Base-by-base conservation (phyloP, 805 yeast species). In the Sugiyamaella floridensis region DNA sequence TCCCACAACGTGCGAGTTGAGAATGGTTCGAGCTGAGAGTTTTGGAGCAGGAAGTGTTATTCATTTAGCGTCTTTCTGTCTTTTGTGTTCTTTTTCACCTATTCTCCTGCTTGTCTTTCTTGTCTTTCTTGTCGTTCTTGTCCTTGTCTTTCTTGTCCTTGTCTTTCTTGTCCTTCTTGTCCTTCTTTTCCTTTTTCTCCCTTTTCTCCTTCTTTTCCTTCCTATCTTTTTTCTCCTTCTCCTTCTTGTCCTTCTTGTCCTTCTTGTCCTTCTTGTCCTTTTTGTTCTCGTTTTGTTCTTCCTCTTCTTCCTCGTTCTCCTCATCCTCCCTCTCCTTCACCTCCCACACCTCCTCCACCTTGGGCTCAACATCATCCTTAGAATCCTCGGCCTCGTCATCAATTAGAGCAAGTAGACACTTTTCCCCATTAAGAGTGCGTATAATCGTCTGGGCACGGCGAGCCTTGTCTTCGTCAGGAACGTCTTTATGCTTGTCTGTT, bases 381-480 rank as follows among this genome's bases (percentile, higher is more conserved):
- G 29, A 44, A 47, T 42, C 45, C 54, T 54, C 48, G 50, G 50
- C 7, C 22, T n/a, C 40, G 1, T 43, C 51, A 43, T 57, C 60
- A 11, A 59, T 49, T 37, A 55, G 45, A 16, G 53, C 56, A 32
- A 60, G 49, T 11, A 43, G 48, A 1, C 55, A 20, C 19, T 45
- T 44, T 29, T 58, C 60, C 1, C 60, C 60, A 9, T 53, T 48
- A 46, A 63, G 37, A 2, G 20, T 32, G 28, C 55, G 20, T 19
- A 58, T 20, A 12, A 63, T 22, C 0, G 40, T 41, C 47, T 51
- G 60, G 8, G 66, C 64, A 40, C 63, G 53, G 47, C 50, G 55
- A 18, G 62, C 63, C 51, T 32, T 50, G 32, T 42, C 55, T 58
- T 52, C 44, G 22, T 43, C 43, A 2, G 45, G 52, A 10, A 19